Evolutionary conservation across 2,329 filamentous ascomycete species (phyloP).

Genomic region (Diaporthe helianthi): DNA sequence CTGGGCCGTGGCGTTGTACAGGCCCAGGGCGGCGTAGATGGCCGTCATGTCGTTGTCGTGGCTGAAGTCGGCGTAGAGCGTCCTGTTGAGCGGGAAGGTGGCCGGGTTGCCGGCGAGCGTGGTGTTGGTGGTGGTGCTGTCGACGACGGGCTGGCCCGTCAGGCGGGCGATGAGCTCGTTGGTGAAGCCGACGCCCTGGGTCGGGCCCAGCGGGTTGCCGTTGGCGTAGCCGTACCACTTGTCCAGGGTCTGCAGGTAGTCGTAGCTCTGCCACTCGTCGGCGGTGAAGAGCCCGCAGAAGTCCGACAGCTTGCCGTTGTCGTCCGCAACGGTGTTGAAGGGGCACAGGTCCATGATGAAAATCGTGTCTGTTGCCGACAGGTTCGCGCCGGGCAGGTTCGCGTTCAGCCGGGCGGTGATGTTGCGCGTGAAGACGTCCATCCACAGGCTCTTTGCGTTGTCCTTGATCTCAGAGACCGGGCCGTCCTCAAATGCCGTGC

Average conservation of each 20-base stretch:
- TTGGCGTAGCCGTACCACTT: conserved; percentile 86
- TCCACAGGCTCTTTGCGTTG: conserved; percentile 64
- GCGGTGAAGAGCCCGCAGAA: conserved; percentile 81
- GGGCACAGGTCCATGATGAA: conserved; percentile 89
- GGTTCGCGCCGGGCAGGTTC: conserved; percentile 70
- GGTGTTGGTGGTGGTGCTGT: conserved; percentile 77
- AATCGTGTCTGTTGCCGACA: conserved; percentile 69
- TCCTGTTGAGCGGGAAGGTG: conserved; percentile 76
- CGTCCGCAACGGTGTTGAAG: conserved; percentile 76
- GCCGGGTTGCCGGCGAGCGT: conserved; percentile 72
- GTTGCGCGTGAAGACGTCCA: conserved; percentile 66
- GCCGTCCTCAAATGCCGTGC: conserved; percentile 72
- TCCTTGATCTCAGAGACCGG: conserved; percentile 55
- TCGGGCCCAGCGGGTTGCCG: conserved; percentile 80
- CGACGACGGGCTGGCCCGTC: conserved; percentile 71
- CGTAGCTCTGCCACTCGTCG: conserved; percentile 78
- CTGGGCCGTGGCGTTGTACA: conserved; percentile 72
- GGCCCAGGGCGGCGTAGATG: conserved; percentile 77
- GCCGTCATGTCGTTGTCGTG: conserved; percentile 89
- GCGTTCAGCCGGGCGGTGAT: conserved; percentile 75
- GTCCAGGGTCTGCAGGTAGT: conserved; percentile 79
- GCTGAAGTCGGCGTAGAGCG: conserved; percentile 86
- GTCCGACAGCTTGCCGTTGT: conserved; percentile 61
- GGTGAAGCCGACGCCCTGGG: conserved; percentile 85
- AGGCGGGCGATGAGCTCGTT: conserved; percentile 88